Evolutionary conservation across 2,329 filamentous ascomycete species (phyloP).

Genomic region (Ascochyta clinopodiicola): DNA sequence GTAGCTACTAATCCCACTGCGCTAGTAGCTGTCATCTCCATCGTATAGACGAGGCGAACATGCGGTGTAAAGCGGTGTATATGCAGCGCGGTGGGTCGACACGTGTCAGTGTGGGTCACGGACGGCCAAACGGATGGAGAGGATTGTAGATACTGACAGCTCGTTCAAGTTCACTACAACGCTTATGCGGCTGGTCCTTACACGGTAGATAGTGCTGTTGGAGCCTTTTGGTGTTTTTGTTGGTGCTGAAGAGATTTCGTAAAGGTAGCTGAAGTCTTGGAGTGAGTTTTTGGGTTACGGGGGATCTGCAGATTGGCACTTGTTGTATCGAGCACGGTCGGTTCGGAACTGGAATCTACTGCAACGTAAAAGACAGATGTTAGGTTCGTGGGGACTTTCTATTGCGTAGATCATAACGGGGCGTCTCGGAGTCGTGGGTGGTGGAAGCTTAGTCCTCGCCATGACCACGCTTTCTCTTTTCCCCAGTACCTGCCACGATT

Average conservation of each 20-base stretch:
- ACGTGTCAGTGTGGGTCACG: constrained; percentile 17
- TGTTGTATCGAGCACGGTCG: too few relatives aligned
- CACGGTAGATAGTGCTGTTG: too few relatives aligned
- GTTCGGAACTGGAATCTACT: too few relatives aligned
- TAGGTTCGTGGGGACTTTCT: not conserved
- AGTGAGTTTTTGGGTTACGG: too few relatives aligned
- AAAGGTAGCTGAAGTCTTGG: too few relatives aligned
- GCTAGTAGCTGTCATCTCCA: not conserved
- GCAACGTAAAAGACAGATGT: too few relatives aligned
- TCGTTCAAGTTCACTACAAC: too few relatives aligned
- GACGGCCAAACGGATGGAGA: not conserved
- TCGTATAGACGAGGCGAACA: constrained; percentile 3
- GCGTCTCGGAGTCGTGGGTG: not conserved
- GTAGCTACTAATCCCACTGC: not conserved
- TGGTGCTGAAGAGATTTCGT: too few relatives aligned
- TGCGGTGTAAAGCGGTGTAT: constrained; percentile 17
- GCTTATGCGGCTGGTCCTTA: too few relatives aligned
- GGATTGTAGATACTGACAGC: not conserved
- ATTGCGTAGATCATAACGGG: not conserved
- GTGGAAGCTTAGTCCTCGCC: not conserved
- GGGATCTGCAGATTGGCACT: too few relatives aligned
- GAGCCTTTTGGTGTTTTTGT: too few relatives aligned
- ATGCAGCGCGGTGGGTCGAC: constrained; percentile 15
- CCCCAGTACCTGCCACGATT: not conserved
- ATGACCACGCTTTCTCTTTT: not conserved